Conservation (phyloP, 2,329 filamentous ascomycete species). For the Didymella sp. region DNA sequence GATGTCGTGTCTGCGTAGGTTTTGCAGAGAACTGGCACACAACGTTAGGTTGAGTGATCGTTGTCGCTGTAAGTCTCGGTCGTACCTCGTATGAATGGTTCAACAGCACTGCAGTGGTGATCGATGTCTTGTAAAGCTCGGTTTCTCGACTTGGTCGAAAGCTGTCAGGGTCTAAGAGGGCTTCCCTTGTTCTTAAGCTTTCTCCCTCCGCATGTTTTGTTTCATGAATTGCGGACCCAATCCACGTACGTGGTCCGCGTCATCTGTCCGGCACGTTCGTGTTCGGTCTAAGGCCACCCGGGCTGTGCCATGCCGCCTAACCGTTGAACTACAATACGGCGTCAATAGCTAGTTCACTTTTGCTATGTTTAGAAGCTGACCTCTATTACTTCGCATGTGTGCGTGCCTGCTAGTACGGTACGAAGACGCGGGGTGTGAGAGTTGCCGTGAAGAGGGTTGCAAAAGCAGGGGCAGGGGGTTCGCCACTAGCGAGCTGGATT, state of each 20-base stretch:
- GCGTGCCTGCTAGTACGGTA: neutral
- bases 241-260: constrained; percentile 19
- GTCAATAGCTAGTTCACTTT: neutral
- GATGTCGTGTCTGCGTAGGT: neutral
- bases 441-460: neutral
- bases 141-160: constrained; percentile 6
- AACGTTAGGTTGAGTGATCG: neutral
- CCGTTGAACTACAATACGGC: constrained; percentile 1
- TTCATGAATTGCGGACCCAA: constrained; percentile 22
- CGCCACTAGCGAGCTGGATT: constrained; percentile 4
- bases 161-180: constrained; percentile 14
- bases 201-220: constrained; percentile 12
- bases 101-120: neutral
- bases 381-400: neutral
- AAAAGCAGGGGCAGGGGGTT: constrained; percentile 1
- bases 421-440: neutral
- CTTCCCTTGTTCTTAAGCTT: constrained; percentile 13
- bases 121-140: neutral
- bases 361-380: constrained; percentile 11
- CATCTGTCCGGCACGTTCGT: constrained; percentile 17
- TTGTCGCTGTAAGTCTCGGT: neutral
- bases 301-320: constrained; percentile 15
- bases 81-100: constrained; percentile 9
- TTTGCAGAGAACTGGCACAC: neutral
- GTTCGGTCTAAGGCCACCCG: constrained; percentile 12